Base-by-base conservation (phyloP, 2,329 filamentous ascomycete species). In the Phoma herbarum region DNA sequence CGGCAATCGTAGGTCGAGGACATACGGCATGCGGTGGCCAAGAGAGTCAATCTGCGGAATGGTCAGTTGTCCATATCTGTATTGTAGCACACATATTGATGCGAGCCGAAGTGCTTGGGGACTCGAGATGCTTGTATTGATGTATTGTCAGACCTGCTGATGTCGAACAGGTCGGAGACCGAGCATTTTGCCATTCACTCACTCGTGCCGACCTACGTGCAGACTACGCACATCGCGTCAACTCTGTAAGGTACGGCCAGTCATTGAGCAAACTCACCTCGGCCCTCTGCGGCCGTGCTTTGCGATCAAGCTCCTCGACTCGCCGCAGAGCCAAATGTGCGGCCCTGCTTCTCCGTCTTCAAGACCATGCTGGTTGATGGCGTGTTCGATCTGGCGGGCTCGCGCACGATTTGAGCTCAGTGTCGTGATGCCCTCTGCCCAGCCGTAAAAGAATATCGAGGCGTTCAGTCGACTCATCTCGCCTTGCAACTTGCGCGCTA, bases 361-460 rank as follows among this genome's bases (percentile, higher is more conserved):
- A 1, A 80, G 72, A 1, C 75, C 75, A 59, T 83, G 78, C 59
- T 81, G 79, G 60, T 89, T 86, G 46, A 90, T 79, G 2, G 82
- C 78, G 23, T 71, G 74, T 63, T 90, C 86, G 43, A 93, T 85
- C 63, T 88, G 84, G 63, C 86, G 90, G 22, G 86, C 84, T 43
- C 90, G 87, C 1, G 85, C 85, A 22, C 85, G 83, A 70, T 93
- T 93, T 61, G 88, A 89, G 3, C 89, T 91, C 50, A 93, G 77
- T 0, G 90, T 93, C 1, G 88, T 90, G 25, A 84, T 71, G 0
- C 83, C 79, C 9, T 80, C 77, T 10, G 82, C 81, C 90, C 90
- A 93, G 16, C 90, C 90, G 68, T 88, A 87, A 51, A 90, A 79
- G 69, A 93, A 91, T 9, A 92, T 89, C 20, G 88, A 88, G 52